Conservation (phyloP, 2,329 filamentous ascomycete genomes). For the Thielaviopsis cerberus region DNA sequence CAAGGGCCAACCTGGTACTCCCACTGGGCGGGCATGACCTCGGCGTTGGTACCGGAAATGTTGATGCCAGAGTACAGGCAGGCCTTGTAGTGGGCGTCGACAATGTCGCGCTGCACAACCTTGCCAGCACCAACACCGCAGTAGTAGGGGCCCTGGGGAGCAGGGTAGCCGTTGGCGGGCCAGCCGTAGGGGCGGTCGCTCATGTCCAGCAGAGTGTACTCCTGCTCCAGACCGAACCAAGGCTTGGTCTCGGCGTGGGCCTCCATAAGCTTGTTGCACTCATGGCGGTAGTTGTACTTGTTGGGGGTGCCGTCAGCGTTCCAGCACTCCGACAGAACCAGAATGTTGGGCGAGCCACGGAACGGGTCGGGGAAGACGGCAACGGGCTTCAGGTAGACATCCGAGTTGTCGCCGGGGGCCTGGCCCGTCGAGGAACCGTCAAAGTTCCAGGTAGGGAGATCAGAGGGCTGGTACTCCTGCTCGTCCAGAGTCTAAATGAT, state of each 20-base stretch:
- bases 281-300: conserved; percentile 96
- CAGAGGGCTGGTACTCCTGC: conserved; percentile 30
- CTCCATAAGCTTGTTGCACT: conserved; percentile 78
- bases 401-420: conserved; percentile 85
- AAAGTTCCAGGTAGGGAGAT: conserved; percentile 38
- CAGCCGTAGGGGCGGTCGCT: conserved; percentile 74
- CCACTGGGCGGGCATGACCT: conserved; percentile 97
- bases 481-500: conserved; percentile 28
- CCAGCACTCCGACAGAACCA: conserved; percentile 90
- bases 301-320: conserved; percentile 86
- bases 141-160: conserved; percentile 85
- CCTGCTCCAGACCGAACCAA: conserved; percentile 97
- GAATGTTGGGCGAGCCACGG: conserved; percentile 74
- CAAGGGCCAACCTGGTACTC: conserved; percentile 83
- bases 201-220: conserved; percentile 66
- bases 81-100: conserved; percentile 46
- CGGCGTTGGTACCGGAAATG: conserved; percentile 96
- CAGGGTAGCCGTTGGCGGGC: conserved; percentile 58
- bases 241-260: conserved; percentile 64
- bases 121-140: conserved; percentile 83
- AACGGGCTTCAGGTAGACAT: conserved; percentile 85
- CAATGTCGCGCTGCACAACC: conserved; percentile 94
- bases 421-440: conserved; percentile 77
- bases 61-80: conserved; percentile 70
- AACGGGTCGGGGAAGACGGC: conserved; percentile 85